Conservation (phyloP, 1,139 yeast genomes). For the Sporopachydermia cereana region DNA sequence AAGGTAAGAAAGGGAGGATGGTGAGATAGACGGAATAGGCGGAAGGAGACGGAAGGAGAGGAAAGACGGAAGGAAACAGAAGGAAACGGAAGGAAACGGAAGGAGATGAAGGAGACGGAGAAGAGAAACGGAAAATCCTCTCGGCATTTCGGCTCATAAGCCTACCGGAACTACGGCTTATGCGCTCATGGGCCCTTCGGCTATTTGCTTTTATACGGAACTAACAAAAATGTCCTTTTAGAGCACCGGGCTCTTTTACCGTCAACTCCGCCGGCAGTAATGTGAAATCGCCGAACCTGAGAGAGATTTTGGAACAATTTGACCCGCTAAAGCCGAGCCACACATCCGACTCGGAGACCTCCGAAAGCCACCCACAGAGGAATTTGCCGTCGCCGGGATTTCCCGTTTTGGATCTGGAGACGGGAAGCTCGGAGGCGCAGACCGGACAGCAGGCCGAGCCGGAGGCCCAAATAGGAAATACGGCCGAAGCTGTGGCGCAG, state of each 20-base stretch:
- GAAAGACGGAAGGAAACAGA: too few relatives aligned
- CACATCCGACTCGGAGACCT: background rate
- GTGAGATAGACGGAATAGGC: too few relatives aligned
- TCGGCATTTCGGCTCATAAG: too few relatives aligned
- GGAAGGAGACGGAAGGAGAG: too few relatives aligned
- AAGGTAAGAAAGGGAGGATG: too few relatives aligned
- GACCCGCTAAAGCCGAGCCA: slow-evolving; percentile 18
- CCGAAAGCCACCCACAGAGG: background rate
- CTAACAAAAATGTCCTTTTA: slow-evolving; percentile 5
- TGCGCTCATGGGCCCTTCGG: too few relatives aligned
- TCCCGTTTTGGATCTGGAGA: background rate
- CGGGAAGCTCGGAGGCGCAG: background rate
- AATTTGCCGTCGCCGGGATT: background rate
- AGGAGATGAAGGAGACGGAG: too few relatives aligned
- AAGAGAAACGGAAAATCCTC: too few relatives aligned
- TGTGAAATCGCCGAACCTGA: slow-evolving; percentile 13
- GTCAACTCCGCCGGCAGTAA: background rate
- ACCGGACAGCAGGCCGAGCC: background rate
- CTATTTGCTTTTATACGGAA: too few relatives aligned
- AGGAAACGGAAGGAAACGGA: too few relatives aligned
- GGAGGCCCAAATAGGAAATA: background rate
- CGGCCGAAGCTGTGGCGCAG: background rate
- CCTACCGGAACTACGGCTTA: too few relatives aligned
- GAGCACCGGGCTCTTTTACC: slow-evolving; percentile 10
- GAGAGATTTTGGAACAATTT: slow-evolving; percentile 21